Evolutionary conservation across 805 yeast genomes (phyloP).

Genomic region (Sugiyamaella boreocaroliniensis): DNA sequence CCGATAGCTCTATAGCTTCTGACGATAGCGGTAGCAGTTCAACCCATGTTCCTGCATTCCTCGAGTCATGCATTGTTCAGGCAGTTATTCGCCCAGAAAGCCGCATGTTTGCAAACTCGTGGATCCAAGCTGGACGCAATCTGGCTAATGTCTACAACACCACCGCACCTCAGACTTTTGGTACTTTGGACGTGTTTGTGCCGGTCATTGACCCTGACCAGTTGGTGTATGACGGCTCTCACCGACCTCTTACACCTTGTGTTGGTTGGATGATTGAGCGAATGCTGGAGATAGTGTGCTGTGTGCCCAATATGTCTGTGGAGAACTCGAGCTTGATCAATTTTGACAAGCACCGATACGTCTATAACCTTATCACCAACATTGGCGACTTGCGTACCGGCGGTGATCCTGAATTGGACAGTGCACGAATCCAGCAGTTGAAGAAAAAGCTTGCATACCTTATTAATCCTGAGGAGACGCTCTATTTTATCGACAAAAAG

Average conservation of each 20-base stretch:
- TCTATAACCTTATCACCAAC: constrained; percentile 53
- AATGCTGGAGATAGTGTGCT: constrained; percentile 65
- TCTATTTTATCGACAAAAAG: constrained; percentile 26
- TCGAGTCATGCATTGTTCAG: constrained; percentile 70
- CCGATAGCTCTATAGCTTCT: not conserved
- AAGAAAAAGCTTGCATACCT: constrained; percentile 23
- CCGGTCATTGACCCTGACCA: constrained; percentile 23
- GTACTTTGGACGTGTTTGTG: constrained; percentile 20
- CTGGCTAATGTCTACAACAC: constrained; percentile 19
- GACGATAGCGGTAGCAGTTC: constrained; percentile 5
- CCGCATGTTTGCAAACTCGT: constrained; percentile 56
- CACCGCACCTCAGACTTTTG: constrained; percentile 7
- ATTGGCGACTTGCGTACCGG: constrained; percentile 39
- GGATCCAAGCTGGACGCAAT: constrained; percentile 56
- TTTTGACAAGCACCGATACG: constrained; percentile 76
- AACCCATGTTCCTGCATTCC: constrained; percentile 60
- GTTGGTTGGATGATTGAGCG: constrained; percentile 88
- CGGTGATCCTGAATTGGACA: constrained; percentile 7
- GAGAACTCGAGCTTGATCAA: constrained; percentile 62
- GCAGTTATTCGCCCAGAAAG: constrained; percentile 78
- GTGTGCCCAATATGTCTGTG: constrained; percentile 70
- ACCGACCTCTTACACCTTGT: constrained; percentile 62
- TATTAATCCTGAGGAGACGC: constrained; percentile 27
- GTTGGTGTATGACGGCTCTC: constrained; percentile 15
- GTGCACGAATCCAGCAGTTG: not conserved